phyloP scores from a whole-genome alignment of 106 monocot species.

The Acorus gramineus region DNA sequence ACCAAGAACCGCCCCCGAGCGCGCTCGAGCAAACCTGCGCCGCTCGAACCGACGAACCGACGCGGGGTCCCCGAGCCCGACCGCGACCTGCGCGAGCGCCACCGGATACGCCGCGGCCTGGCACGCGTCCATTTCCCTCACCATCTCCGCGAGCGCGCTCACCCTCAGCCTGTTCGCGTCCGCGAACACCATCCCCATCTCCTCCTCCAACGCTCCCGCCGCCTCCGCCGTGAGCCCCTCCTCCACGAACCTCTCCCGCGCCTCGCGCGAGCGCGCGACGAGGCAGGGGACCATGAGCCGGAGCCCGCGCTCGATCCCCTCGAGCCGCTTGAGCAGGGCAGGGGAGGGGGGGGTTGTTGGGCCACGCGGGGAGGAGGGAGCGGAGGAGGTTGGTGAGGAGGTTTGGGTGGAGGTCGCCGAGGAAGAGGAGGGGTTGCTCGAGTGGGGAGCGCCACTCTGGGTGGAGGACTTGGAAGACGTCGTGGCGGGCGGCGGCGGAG shows the following conservation, averaged over 20 bases:
- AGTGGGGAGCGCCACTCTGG: conserved; percentile 10
- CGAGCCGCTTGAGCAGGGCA: conserved; percentile 3
- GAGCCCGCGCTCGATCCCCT: conserved; percentile 20
- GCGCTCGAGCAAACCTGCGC: neutral
- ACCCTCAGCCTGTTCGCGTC: conserved; percentile 24
- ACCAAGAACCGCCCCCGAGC: neutral
- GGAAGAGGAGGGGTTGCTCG: conserved; percentile 23
- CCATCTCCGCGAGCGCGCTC: conserved; percentile 17
- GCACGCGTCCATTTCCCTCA: conserved; percentile 8
- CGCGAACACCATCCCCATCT: conserved; percentile 6
- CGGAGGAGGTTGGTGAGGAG: conserved; percentile 13
- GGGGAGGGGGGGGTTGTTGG: conserved; percentile 1
- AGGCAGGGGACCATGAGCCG: conserved; percentile 16
- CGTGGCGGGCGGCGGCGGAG: conserved; percentile 20
- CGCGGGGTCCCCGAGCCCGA: conserved; percentile 12
- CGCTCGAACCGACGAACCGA: conserved; percentile 10
- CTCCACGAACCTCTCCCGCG: conserved; percentile 1
- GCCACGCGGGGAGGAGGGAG: neutral
- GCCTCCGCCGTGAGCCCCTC: neutral
- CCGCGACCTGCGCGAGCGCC: conserved; percentile 14
- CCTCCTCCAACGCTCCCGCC: conserved; percentile 5
- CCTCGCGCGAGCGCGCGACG: conserved; percentile 5
- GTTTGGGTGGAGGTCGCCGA: conserved; percentile 24
- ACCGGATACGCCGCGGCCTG: conserved; percentile 17
- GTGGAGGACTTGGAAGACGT: conserved; percentile 12